Base-by-base conservation (phyloP, 2,329 filamentous ascomycete species). In the Talaromyces atroroseus region DNA sequence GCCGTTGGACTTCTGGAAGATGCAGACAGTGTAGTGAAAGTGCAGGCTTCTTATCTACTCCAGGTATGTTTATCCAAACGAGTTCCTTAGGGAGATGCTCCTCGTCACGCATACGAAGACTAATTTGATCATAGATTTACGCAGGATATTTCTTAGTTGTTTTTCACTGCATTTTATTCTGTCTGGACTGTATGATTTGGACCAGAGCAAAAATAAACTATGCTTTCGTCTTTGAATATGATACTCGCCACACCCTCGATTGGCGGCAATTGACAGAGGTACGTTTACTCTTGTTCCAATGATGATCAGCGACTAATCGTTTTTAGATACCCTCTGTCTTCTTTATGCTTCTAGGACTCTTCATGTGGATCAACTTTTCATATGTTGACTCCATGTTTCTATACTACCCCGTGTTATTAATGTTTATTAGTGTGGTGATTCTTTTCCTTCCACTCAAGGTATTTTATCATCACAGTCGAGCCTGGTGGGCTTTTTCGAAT, bases 221-320 rank as follows among this genome's bases (percentile, higher is more conserved):
- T 70, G 83, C 87, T 54, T 96, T 96, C 71, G 90, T 97, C 63
- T 99, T 99, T 68, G 94, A 99, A 74, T 94, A 96, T 67, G 92
- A 97, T 76, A 86, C 87, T 54, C 82, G 92, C 57, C 85, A 94
- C 69, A 84, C 87, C 61, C 76, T 97, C 26, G 90, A 97, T 71
- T 99, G 92, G 91, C 85, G 89, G 63, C 86, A 96, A 69, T 78
- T 96, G 29, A 80, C 88, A 6, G 89, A 94, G 74, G 81, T 84
- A 68, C 64, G 74, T 63, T 18, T 18, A 32, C 5, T 18, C 11
- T 11, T 24, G 1, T 21, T 6, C 11, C 26, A 18, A 36, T 12
- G 26, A 49, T 16, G 3, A 4, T 6, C 6, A 12, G n/a, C 40
- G 3, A 8, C 46, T 34, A n/a, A 24, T 20, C 29, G 18, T 47